Percentiles rank a stretch among this genome's conserved stretches.
These are phyloP conservation scores for Calocera cornea DNA, from an alignment of 768 basidiomycete species.

Conservation along the genomic window DNA sequence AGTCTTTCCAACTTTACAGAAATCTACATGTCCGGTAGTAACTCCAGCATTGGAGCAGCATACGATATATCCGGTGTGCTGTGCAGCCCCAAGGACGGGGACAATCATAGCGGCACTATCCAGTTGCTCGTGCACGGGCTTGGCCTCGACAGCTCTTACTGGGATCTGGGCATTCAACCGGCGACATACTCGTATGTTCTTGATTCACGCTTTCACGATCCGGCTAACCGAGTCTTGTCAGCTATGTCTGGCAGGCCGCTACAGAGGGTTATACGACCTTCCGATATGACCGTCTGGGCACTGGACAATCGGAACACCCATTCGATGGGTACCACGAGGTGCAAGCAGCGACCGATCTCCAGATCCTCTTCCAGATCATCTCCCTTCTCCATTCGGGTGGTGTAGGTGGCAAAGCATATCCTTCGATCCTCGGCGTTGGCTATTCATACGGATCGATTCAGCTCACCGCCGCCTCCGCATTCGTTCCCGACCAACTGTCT, in stretches of 20 bases:
- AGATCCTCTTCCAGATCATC: conserved; percentile 2
- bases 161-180: conserved; percentile 6
- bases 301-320: conserved; percentile 12
- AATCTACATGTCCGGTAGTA: not conserved
- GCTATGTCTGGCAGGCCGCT: conserved; percentile 12
- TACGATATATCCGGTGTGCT: conserved; percentile 15
- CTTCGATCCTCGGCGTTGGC: conserved; percentile 12
- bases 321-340: conserved; percentile 12
- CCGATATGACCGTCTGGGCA: conserved; percentile 15
- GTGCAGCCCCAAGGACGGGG: conserved; percentile 12
- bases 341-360: not conserved
- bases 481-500: conserved; percentile 6
- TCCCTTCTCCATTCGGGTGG: conserved; percentile 7
- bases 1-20: not conserved
- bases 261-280: conserved; percentile 12
- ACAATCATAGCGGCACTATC: conserved; percentile 11
- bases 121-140: conserved; percentile 15
- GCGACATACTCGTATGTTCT: conserved; percentile 7
- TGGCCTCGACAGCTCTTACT: conserved; percentile 12
- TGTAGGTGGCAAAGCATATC: conserved; percentile 9
- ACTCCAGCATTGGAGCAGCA: not conserved
- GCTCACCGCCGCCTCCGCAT: conserved; percentile 5
- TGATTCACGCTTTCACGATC: not conserved
- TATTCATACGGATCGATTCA: conserved; percentile 15
- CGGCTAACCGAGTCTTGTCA: not conserved